Base-by-base conservation (phyloP, 2,329 filamentous ascomycete genomes). In the Samsoniella hepiali region DNA sequence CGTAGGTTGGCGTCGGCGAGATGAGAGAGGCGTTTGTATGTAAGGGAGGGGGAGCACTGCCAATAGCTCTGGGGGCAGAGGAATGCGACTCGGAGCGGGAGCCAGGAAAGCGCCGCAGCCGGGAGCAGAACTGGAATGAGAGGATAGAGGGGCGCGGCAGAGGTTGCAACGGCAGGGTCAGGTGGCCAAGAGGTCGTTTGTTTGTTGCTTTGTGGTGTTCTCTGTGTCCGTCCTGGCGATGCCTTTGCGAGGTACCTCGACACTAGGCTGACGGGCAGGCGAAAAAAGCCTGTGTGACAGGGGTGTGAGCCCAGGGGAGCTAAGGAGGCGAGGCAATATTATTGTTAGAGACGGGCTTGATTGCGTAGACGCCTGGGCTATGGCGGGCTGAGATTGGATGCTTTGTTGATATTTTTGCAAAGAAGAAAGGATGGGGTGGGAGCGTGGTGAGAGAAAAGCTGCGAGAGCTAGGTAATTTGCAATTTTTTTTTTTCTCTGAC, bases 341-440 rank as follows among this genome's bases (percentile, higher is more conserved):
- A 32, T 42, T 44, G 8, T 31, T 40, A 32, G 32, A 36, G 17
- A 51, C 15, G n/a, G 56, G 27, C 13, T 47, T 38, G 34, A 6
- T 31, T 34, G 40, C 29, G 55, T 34, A 45, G 55, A 31, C 32
- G 32, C 32, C 47, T 44, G 22, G 4, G 32, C 22, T 50, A 58
- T 58, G 29, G 29, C 17, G 27, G 55, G 32, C 29, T 10, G 56
- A 49, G 40, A 29, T 49, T 40, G n/a, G 44, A 50, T 50, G 42
- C 38, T 58, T 58, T 58, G 56, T 58, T 50, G 56, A 58, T 58
- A 31, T 40, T 40, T 22, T 58, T 58, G 42, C 17, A 38, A 58
- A 50, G 45, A 58, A 40, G 44, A 58, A 49, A 56, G 27, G 32
- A 27, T 38, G 13, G 32, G 44, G 42, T 57, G 11, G 54, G 31